phyloP scores from a whole-genome alignment of 2,329 filamentous ascomycete genomes.

The Pezicula carpinea region DNA sequence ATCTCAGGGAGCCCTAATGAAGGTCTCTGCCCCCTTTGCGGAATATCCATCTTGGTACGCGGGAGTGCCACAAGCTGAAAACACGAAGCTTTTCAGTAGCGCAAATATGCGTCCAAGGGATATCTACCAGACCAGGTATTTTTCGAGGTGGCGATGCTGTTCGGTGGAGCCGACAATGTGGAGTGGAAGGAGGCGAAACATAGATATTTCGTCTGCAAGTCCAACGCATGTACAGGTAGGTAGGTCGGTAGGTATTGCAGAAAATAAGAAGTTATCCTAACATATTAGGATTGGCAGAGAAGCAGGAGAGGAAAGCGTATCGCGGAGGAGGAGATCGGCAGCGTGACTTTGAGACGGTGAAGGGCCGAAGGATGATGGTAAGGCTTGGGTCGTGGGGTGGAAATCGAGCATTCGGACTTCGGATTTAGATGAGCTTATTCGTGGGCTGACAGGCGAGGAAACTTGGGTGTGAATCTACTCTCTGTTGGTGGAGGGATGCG shows the following conservation, averaged over 20 bases:
- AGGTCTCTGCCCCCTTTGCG: constrained; percentile 25
- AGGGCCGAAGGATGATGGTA: neutral
- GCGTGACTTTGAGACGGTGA: neutral
- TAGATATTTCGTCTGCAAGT: constrained; percentile 21
- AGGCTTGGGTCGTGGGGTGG: neutral
- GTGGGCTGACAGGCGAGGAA: neutral
- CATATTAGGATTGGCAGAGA: constrained; percentile 7
- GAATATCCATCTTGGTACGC: constrained; percentile 35
- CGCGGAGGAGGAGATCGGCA: constrained; percentile 6
- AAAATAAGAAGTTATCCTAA: constrained; percentile 1
- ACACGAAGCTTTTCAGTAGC: constrained; percentile 8
- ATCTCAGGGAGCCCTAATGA: constrained; percentile 33
- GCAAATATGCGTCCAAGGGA: constrained; percentile 7
- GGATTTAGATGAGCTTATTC: neutral
- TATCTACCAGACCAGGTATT: constrained; percentile 10
- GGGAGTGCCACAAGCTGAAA: constrained; percentile 23
- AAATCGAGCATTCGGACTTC: neutral
- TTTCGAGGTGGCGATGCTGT: constrained; percentile 20
- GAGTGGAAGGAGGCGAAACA: constrained; percentile 20
- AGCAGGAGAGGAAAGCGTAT: constrained; percentile 15
- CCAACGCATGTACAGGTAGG: constrained; percentile 2
- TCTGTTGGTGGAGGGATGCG: too few species aligned
- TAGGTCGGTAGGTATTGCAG: neutral
- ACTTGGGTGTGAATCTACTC: neutral
- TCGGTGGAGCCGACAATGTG: constrained; percentile 20